Base-by-base conservation (phyloP, 1,284 basidiomycete species). In the Irpex rosettiformis region DNA sequence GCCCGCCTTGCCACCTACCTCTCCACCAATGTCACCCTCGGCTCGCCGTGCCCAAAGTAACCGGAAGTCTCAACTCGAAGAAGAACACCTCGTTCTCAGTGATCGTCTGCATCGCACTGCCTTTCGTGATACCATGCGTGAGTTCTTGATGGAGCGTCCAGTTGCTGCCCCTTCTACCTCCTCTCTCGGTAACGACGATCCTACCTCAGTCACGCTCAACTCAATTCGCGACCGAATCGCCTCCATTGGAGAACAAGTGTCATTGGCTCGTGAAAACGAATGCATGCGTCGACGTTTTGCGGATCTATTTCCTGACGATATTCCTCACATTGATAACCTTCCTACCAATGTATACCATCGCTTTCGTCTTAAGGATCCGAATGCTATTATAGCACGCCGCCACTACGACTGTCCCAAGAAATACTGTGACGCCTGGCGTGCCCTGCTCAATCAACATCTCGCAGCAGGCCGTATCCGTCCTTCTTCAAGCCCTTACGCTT, bases 401-500 rank as follows among this genome's bases (percentile, higher is more conserved):
- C 56, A 61, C 11, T 70, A 70, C 48, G 49, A 56, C 27, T 64
- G 65, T 29, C 59, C 62, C 0, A 61, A 57, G 57, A 70, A 63
- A 42, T 71, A 59, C 27, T 30, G 24, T 4, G 62, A 66, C 22
- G 59, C 43, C 0, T 67, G 65, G 63, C 52, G 59, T n/a, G 18
- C 7, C 1, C 61, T 66, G 0, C 54, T 66, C 6, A 28, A 65
- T 1, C 25, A 62, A 42, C 65, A 67, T 33, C 59, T 66, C 22
- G 60, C 30, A 5, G 64, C 63, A 0, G 63, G 66, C 2, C 42
- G 66, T 70, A 7, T 61, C 70, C 56, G 56, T 2, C 33, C 51
- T 10, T 74, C 73, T 16, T 60, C 59, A 2, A 72, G 69, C 1
- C 58, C 61, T 0, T 68, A 64, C 49, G 66, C 69, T 0, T 76